Conservation (phyloP, 164 flowering plant species). For the Umbilicus rupestris region DNA sequence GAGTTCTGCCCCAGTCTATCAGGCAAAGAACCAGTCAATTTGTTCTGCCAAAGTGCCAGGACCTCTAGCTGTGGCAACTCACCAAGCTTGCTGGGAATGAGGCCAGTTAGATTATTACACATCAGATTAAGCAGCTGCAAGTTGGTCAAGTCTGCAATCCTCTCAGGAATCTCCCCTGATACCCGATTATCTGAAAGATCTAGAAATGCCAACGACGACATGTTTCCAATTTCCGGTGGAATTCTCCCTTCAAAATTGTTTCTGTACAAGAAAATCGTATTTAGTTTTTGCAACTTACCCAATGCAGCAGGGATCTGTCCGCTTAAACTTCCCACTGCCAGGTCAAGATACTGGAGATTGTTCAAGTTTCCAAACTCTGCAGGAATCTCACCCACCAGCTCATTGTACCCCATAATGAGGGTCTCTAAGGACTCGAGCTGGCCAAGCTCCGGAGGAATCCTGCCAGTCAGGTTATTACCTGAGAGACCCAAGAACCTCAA, state of each 20-base stretch:
- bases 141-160: constrained; percentile 20
- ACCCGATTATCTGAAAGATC: constrained; percentile 34
- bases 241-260: constrained; percentile 27
- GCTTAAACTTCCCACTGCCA: constrained; percentile 25
- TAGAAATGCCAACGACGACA: constrained; percentile 16
- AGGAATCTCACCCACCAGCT: constrained; percentile 36
- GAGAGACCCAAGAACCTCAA: constrained; percentile 33
- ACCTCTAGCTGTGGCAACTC: constrained; percentile 23
- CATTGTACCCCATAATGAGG: constrained; percentile 30
- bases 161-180: constrained; percentile 27
- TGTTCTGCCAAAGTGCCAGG: constrained; percentile 36
- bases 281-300: constrained; percentile 20
- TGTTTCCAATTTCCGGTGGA: constrained; percentile 25
- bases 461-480: constrained; percentile 32
- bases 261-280: constrained; percentile 20
- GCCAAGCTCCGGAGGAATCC: constrained; percentile 25
- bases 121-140: constrained; percentile 31
- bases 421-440: constrained; percentile 22
- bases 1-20: constrained; percentile 24
- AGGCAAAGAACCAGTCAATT: constrained; percentile 27
- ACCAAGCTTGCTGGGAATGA: constrained; percentile 19
- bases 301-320: constrained; percentile 29
- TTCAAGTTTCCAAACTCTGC: constrained; percentile 27
- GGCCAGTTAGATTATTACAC: constrained; percentile 25
- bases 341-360: constrained; percentile 28